Percentiles rank a stretch among this genome's conserved stretches.
Conservation (phyloP, 2,329 filamentous ascomycete species). For the Dothiorella sarmentorum region DNA sequence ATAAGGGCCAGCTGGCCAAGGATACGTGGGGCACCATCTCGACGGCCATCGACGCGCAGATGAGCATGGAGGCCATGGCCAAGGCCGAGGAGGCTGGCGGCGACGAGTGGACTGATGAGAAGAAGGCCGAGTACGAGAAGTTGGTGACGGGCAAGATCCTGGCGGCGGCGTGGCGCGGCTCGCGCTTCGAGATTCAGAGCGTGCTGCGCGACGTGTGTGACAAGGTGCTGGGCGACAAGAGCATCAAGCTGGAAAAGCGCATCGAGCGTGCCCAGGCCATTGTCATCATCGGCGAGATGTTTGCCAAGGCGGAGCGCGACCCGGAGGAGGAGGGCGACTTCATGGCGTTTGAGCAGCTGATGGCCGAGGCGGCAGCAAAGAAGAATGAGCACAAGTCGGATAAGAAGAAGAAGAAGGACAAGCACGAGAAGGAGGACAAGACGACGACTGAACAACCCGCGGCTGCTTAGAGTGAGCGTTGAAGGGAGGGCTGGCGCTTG, state of each 20-base stretch:
- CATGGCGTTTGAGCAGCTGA: conserved; percentile 97
- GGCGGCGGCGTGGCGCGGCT: conserved; percentile 91
- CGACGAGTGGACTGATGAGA: conserved; percentile 98
- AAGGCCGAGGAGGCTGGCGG: conserved; percentile 91
- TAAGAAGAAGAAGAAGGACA: conserved; percentile 49
- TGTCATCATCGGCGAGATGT: conserved; percentile 83
- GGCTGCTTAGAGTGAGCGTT: not conserved
- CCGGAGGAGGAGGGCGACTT: conserved; percentile 98
- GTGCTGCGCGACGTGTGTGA: conserved; percentile 95
- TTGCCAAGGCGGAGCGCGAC: conserved; percentile 78
- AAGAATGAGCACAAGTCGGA: conserved; percentile 81
- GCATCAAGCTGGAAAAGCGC: conserved; percentile 77
- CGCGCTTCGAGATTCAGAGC: conserved; percentile 96
- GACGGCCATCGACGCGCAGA: conserved; percentile 92
- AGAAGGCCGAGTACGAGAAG: conserved; percentile 91
- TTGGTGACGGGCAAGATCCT: conserved; percentile 97
- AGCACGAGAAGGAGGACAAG: conserved; percentile 9
- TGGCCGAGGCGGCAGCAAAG: conserved; percentile 93
- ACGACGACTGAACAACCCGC: not conserved
- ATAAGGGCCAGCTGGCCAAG: conserved; percentile 95
- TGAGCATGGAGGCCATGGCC: conserved; percentile 99
- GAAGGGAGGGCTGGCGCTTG: not conserved
- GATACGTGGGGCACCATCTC: conserved; percentile 98
- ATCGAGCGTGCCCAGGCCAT: conserved; percentile 88
- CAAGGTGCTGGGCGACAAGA: conserved; percentile 73